Percentiles rank a stretch among this genome's conserved stretches.
Conservation (phyloP, 208 protist genomes). For the Crithidia sp. region DNA sequence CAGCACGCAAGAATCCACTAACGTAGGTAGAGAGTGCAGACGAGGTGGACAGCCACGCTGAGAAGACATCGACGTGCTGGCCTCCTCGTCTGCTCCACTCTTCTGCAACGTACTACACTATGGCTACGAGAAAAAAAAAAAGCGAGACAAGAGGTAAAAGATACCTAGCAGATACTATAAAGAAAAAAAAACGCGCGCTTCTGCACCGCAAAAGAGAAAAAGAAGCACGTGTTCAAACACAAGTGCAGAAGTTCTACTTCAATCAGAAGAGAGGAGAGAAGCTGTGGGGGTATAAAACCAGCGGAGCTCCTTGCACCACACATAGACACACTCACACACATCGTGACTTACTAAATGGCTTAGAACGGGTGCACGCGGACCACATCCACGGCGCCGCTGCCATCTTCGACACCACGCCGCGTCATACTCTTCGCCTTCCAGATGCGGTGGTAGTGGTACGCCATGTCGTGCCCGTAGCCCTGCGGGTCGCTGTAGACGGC, state of each 20-base stretch:
- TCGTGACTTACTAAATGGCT: background rate
- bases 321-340: no score
- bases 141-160: conserved; percentile 10
- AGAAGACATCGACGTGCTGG: no score
- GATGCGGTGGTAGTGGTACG: conserved; percentile 92
- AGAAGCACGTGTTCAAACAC: background rate
- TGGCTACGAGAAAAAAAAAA: conserved; percentile 1
- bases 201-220: background rate
- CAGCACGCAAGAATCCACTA: no score
- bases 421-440: conserved; percentile 88
- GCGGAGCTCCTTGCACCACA: no score
- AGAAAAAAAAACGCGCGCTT: conserved; percentile 6
- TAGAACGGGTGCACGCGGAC: conserved; percentile 76
- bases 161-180: conserved; percentile 7
- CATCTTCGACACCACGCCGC: conserved; percentile 76
- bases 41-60: no score
- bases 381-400: conserved; percentile 80
- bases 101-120: background rate
- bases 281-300: no score
- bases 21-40: no score
- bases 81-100: no score
- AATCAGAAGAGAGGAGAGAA: no score
- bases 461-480: conserved; percentile 88
- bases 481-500: conserved; percentile 87
- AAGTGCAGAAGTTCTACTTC: no score